Evolutionary conservation across 768 basidiomycete genomes (phyloP).

Genomic region (Podaxis carcinomalis): DNA sequence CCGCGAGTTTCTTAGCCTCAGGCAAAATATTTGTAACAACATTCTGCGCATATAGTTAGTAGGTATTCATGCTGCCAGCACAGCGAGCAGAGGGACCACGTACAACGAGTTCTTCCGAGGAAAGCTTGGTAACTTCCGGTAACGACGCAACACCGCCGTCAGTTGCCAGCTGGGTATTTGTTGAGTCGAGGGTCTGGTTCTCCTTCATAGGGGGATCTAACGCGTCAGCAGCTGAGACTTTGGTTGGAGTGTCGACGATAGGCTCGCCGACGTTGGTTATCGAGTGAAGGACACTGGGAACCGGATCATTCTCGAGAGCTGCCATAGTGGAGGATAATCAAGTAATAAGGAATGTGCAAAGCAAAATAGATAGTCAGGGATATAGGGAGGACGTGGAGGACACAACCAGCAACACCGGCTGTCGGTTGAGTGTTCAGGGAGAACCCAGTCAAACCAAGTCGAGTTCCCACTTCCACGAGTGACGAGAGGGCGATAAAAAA

Average conservation of each 20-base stretch:
- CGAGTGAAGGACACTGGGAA: neutral
- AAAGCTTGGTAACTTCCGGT: neutral
- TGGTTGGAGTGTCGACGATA: neutral
- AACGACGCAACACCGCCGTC: neutral
- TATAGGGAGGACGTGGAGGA: neutral
- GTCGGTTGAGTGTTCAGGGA: neutral
- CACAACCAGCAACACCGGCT: neutral
- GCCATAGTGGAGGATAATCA: constrained; percentile 13
- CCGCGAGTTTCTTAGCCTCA: neutral
- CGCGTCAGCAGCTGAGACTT: constrained; percentile 4
- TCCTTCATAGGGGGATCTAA: neutral
- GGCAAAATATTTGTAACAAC: neutral
- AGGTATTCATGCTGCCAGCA: neutral
- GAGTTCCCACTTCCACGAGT: constrained; percentile 8
- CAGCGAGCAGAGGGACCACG: neutral
- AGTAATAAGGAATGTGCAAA: constrained; percentile 7
- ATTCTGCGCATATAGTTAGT: neutral
- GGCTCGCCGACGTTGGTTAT: neutral
- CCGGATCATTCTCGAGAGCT: constrained; percentile 2
- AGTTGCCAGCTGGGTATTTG: neutral
- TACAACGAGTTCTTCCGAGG: constrained; percentile 1
- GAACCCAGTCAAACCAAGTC: constrained; percentile 1
- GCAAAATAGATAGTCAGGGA: constrained; percentile 3
- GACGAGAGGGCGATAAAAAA: constrained; percentile 7
- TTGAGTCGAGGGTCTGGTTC: neutral